Base-by-base conservation (phyloP, 352 stramenopile genomes). In the Pseudoperonospora humuli region DNA sequence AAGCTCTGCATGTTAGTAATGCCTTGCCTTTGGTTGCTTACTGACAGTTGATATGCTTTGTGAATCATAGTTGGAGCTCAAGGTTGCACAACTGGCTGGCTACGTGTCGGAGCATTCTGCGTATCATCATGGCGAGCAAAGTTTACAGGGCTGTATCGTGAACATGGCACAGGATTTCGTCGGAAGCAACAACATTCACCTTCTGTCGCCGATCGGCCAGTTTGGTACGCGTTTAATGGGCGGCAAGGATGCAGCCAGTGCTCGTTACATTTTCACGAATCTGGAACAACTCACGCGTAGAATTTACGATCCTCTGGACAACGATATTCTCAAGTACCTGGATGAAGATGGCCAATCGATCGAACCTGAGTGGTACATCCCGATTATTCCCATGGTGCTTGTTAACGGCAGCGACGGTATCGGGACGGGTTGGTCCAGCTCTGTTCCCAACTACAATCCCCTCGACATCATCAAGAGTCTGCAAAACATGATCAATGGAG, bases 161-260 rank as follows among this genome's bases (percentile, higher is more conserved):
- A 93, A 93, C 43, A 98, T 99, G 95, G 96, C 96, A 0, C 96
- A 99, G 62, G 88, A 98, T 63, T 99, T 97, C 66, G 92, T 98
- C 19, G 95, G 96, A 17, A 98, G 93, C 44, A 99, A 99, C 67
- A 99, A 99, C 64, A 75, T 98, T 7, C 93, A 97, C 45, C 71
- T 98, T 7, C 65, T 99, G 11, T 89, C 83, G 3, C 95, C 96
- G 3, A 93, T 86, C 29, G 96, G 96, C 48, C 95, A 99, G 63
- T 99, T 99, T 45, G 96, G 96, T 70, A 98, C 95, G 25, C 78
- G 97, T 33, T 67, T 98, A 15, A 86, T 95, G 56, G 96, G 97
- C 33, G 97, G 97, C 35, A 98, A 97, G 59, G 97, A 99, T 73
- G 68, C 87, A 0, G 86, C 91, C 26, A 95, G 78, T 21, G 57